These are phyloP conservation scores for Handroanthus guayacan DNA, from an alignment of 257 asterid genomes.

Conservation along the genomic window DNA sequence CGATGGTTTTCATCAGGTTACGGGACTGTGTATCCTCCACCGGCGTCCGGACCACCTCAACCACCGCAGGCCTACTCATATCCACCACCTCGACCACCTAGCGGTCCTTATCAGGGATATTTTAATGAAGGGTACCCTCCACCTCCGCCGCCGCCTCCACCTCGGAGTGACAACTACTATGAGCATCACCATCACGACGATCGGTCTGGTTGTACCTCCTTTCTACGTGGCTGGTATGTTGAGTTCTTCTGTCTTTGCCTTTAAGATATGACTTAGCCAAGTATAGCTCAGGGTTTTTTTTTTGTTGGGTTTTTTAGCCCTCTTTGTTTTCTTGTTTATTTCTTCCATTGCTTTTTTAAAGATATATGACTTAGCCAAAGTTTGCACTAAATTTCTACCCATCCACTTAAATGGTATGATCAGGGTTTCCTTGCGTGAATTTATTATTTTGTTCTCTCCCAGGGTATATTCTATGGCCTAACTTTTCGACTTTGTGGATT, in stretches of 20 bases:
- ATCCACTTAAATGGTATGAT: neutral
- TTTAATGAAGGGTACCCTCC: conserved; percentile 48
- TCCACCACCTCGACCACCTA: conserved; percentile 52
- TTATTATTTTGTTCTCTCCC: neutral
- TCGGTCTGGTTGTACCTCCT: conserved; percentile 51
- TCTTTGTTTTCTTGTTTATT: neutral
- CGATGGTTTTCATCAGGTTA: conserved; percentile 42
- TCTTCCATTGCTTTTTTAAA: no score
- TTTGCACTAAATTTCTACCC: neutral
- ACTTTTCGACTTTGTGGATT: neutral
- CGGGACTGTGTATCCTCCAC: conserved; percentile 47
- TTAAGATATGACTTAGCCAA: neutral
- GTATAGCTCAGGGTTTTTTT: neutral
- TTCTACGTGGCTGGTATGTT: conserved; percentile 64
- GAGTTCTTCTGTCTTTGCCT: neutral
- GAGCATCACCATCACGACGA: conserved; percentile 47
- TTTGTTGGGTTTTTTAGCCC: neutral
- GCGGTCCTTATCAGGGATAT: conserved; percentile 57
- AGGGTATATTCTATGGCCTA: neutral
- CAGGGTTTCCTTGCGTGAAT: neutral
- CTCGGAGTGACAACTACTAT: conserved; percentile 39
- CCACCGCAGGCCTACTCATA: conserved; percentile 50
- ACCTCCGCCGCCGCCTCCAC: conserved; percentile 45
- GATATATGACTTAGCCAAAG: neutral
- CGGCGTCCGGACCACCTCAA: conserved; percentile 51